Evolutionary conservation across 2,329 filamentous ascomycete genomes (phyloP), one percentile per base, ranked within the genome.

Genomic region (Nigrospora osmanthi): DNA sequence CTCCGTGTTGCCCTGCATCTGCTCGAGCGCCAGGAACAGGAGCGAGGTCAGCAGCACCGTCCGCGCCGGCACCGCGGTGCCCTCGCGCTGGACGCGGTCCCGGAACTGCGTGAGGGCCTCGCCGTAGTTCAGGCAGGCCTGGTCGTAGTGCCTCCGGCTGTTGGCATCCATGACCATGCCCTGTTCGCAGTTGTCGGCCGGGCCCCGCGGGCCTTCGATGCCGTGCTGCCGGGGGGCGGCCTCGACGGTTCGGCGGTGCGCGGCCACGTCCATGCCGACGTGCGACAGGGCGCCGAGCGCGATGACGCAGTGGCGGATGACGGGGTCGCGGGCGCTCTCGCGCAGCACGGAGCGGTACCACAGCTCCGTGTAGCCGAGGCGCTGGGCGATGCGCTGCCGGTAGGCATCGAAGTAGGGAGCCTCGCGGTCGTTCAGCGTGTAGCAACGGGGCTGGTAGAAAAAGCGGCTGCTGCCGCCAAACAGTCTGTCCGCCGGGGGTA

Each of bases 261-360:
- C 40, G 17, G 33, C 32, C 16, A 28, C 19, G 13, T 36, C 40
- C 33, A 35, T 28, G 4, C 40, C 40, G 16, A 33, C 33, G 9
- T 42, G 40, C 10, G 40, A 33, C 19, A 42, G 33, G 11, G 40
- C 40, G 40, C 40, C 40, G 34, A 42, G 35, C 14, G 40, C 40
- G 33, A 42, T 23, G 4, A 42, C 40, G 19, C 33, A 15, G 19
- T 42, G 40, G 11, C 40, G 33, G 32, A 42, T n/a, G 12, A 33
- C 35, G 32, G 23, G 35, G 19, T 42, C 40, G 32, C 40, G 33
- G 14, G 35, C 40, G 33, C 33, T 42, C 34, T 42, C 40, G 13
- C 40, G 19, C 11, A 42, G n/a, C 13, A 42, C 40, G 10, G 40
- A 42, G 4, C 40, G 40, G 33, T 42, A 42, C 40, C 40, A 42